Conservation (phyloP, 768 basidiomycete genomes). For the Mycena capillaripes region DNA sequence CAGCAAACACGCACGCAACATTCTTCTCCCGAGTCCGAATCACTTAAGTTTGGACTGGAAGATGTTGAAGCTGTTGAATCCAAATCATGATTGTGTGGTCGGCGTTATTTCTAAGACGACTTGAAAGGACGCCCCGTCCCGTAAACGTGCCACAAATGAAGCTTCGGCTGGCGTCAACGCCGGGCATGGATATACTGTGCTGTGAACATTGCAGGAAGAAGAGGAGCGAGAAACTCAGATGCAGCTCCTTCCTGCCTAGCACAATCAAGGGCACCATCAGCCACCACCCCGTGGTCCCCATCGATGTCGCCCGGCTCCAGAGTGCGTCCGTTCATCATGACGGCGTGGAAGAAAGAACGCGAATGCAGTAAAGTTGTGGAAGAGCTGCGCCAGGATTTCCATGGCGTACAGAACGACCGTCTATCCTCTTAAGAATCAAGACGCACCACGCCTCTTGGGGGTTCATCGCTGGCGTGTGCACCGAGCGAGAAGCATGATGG, state of each 20-base stretch:
- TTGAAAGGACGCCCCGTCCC: not conserved
- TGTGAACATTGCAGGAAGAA: too few species aligned
- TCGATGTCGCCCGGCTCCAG: not conserved
- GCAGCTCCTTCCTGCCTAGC: slow-evolving; percentile 3
- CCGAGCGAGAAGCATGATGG: not conserved
- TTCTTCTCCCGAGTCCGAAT: slow-evolving; percentile 6
- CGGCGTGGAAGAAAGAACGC: not conserved
- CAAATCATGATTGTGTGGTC: too few species aligned
- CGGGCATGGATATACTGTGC: too few species aligned
- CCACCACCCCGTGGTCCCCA: not conserved
- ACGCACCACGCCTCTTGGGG: not conserved
- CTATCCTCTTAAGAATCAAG: too few species aligned
- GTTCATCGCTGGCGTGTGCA: not conserved
- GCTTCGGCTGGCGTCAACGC: too few species aligned
- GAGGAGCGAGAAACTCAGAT: too few species aligned
- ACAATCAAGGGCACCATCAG: not conserved
- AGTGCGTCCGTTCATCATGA: not conserved
- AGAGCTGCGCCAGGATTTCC: not conserved
- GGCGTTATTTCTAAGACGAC: slow-evolving; percentile 5
- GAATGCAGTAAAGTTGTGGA: not conserved
- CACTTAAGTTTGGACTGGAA: not conserved
- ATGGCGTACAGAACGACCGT: too few species aligned
- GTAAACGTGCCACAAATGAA: not conserved
- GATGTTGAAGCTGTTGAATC: not conserved
- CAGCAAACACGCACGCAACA: too few species aligned